Percentiles rank a stretch among this genome's conserved stretches.
Evolutionary conservation across 495 filamentous ascomycete species (phyloP).

Genomic region (Penicillium nucicola): DNA sequence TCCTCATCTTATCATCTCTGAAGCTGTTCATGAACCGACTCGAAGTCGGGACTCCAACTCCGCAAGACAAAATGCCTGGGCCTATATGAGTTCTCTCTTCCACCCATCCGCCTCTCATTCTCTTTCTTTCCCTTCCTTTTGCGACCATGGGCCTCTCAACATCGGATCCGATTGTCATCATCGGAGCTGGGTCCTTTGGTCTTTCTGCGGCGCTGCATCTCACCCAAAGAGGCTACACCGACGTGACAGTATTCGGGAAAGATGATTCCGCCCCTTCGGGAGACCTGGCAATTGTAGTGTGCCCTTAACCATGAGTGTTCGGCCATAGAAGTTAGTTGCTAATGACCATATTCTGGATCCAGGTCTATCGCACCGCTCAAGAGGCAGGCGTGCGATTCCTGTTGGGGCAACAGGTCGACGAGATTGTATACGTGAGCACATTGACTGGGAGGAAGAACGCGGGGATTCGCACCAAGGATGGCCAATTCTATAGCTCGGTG

Average conservation of each 20-base stretch:
- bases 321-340: no score
- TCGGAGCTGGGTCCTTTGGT: constrained; percentile 50
- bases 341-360: constrained; percentile 8
- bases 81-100: neutral
- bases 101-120: neutral
- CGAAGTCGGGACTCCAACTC: no score
- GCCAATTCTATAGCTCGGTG: constrained; percentile 32
- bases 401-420: constrained; percentile 27
- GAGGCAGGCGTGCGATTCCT: constrained; percentile 35
- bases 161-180: constrained; percentile 21
- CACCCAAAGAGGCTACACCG: constrained; percentile 39
- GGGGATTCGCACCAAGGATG: constrained; percentile 35
- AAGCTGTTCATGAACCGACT: no score
- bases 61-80: neutral
- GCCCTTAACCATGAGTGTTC: no score
- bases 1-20: neutral
- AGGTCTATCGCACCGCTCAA: constrained; percentile 22
- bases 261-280: constrained; percentile 17
- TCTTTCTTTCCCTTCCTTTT: neutral
- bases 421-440: constrained; percentile 25
- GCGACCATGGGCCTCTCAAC: constrained; percentile 18
- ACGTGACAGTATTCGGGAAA: constrained; percentile 36
- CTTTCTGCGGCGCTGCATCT: constrained; percentile 51
- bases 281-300: constrained; percentile 32
- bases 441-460: constrained; percentile 20